A percentile compares a stretch with the other conserved stretches of the same genome.
These are phyloP conservation scores for Phoma sp. DNA, from an alignment of 2,329 filamentous ascomycete genomes.

Conservation along the genomic window DNA sequence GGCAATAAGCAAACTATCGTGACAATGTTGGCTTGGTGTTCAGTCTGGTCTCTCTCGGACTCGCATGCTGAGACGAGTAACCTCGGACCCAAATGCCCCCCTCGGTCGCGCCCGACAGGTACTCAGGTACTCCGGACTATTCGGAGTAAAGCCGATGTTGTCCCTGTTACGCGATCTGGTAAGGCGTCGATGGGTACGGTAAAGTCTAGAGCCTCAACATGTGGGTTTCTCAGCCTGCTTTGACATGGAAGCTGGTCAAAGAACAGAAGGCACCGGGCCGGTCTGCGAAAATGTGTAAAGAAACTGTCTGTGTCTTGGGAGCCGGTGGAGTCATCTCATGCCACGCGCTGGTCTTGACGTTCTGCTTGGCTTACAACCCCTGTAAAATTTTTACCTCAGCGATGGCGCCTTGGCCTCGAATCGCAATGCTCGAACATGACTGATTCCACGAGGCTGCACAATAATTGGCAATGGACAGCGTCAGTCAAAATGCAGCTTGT, in stretches of 20 bases:
- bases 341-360: slow-evolving; percentile 22
- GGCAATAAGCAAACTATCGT: slow-evolving; percentile 36
- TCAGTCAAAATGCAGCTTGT: slow-evolving; percentile 3
- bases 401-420: slow-evolving; percentile 35
- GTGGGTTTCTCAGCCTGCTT: slow-evolving; percentile 26
- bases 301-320: slow-evolving; percentile 29
- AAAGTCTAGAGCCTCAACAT: slow-evolving; percentile 39
- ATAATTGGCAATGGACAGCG: slow-evolving; percentile 28
- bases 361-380: slow-evolving; percentile 26
- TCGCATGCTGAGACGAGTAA: slow-evolving; percentile 6
- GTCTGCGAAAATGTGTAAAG: slow-evolving; percentile 29
- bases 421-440: slow-evolving; percentile 22
- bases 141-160: slow-evolving; percentile 12
- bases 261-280: slow-evolving; percentile 23
- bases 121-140: slow-evolving; percentile 5
- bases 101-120: slow-evolving; percentile 19
- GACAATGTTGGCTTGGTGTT: slow-evolving; percentile 26
- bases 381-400: slow-evolving; percentile 40
- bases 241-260: slow-evolving; percentile 25
- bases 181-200: slow-evolving; percentile 18
- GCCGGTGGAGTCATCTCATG: slow-evolving; percentile 32
- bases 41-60: slow-evolving; percentile 1
- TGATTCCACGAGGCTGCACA: slow-evolving; percentile 22
- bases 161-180: slow-evolving; percentile 26
- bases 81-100: slow-evolving; percentile 8